Evolutionary conservation across 179 eudicot genomes (phyloP).

Genomic region (Corrigiola litoralis): DNA sequence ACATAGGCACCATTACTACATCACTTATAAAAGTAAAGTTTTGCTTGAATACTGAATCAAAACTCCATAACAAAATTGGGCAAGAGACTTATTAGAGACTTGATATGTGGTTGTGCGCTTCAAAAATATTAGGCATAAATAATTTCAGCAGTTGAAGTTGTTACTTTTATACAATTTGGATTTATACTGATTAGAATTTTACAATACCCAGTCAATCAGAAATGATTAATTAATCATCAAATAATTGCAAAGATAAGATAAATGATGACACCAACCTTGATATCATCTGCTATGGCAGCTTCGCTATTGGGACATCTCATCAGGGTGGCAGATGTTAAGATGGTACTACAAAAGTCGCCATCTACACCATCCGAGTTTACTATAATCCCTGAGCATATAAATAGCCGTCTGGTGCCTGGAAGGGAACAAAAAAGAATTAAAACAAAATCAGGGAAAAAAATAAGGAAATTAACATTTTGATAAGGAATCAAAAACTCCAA

Average conservation of each 20-base stretch:
- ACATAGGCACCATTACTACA: too few relatives aligned
- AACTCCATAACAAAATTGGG: too few relatives aligned
- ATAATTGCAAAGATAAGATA: neutral
- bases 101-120: too few relatives aligned
- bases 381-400: constrained; percentile 17
- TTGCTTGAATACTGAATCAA: too few relatives aligned
- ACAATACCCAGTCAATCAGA: too few relatives aligned
- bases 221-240: neutral
- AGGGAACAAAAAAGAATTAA: neutral
- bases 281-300: neutral
- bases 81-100: too few relatives aligned
- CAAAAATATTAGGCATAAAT: too few relatives aligned
- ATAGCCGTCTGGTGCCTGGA: constrained; percentile 5
- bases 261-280: constrained; percentile 3
- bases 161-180: too few relatives aligned
- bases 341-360: constrained; percentile 7
- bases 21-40: too few relatives aligned
- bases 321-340: constrained; percentile 16
- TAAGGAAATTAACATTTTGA: neutral
- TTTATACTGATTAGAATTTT: too few relatives aligned
- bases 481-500: neutral
- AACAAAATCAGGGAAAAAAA: too few relatives aligned
- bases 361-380: constrained; percentile 1
- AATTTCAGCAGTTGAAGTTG: too few relatives aligned
- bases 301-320: constrained; percentile 4